Percentiles rank a stretch among this genome's conserved stretches.
These are phyloP conservation scores for Aureoboletus auriporus DNA, from an alignment of 768 basidiomycete genomes.

Conservation along the genomic window DNA sequence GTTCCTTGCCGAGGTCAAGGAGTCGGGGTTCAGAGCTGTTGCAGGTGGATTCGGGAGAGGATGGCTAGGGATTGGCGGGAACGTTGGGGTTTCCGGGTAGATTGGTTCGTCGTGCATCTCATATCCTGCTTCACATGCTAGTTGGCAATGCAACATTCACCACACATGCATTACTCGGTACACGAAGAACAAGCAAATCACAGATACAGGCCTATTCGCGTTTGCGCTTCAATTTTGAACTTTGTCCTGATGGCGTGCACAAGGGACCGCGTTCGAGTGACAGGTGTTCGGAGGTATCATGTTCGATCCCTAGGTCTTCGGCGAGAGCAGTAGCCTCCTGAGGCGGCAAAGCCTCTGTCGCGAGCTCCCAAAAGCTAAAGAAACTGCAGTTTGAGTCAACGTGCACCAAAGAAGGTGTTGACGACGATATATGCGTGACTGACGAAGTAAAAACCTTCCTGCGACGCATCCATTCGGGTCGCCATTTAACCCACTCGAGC, in stretches of 20 bases:
- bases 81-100: no score
- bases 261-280: constrained; percentile 62
- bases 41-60: constrained; percentile 70
- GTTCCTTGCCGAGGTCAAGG: constrained; percentile 73
- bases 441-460: constrained; percentile 59
- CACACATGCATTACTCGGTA: no score
- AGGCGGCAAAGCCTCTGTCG: constrained; percentile 63
- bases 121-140: no score
- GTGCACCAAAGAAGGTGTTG: not conserved
- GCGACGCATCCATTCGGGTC: constrained; percentile 74
- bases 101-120: no score
- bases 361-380: constrained; percentile 69
- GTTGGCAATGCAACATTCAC: no score
- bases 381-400: not conserved
- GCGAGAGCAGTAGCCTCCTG: constrained; percentile 60
- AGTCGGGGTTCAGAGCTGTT: constrained; percentile 64
- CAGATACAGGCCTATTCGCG: constrained; percentile 26
- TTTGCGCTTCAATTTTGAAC: constrained; percentile 48
- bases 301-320: constrained; percentile 80
- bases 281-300: constrained; percentile 68
- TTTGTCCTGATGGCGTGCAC: constrained; percentile 35
- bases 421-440: constrained; percentile 13
- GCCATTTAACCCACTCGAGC: constrained; percentile 73
- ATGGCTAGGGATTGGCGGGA: constrained; percentile 34
- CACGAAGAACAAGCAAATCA: not conserved